Conservation (phyloP, 2,329 filamentous ascomycete genomes). For the Penicillium sp. region DNA sequence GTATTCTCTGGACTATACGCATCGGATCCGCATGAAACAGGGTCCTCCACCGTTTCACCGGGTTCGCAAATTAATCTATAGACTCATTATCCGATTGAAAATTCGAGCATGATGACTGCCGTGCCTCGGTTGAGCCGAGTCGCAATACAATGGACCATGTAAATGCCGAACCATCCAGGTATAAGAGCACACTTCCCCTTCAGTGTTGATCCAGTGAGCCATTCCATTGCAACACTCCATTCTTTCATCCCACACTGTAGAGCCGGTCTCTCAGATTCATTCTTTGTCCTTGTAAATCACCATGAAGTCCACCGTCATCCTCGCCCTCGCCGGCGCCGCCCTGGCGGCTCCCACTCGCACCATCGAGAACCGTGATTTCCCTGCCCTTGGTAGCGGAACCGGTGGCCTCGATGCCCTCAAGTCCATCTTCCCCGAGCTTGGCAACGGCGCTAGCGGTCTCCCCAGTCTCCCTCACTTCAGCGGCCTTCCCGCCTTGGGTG, state of each 20-base stretch:
- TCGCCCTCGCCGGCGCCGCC: slow-evolving; percentile 24
- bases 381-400: slow-evolving; percentile 9
- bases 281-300: not conserved
- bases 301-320: slow-evolving; percentile 27
- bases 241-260: slow-evolving; percentile 1
- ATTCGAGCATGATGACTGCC: not conserved
- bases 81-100: not conserved
- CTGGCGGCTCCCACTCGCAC: slow-evolving; percentile 29
- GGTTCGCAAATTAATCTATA: not conserved
- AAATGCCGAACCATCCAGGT: not conserved
- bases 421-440: slow-evolving; percentile 5
- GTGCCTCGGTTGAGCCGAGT: not conserved
- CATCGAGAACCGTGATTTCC: slow-evolving; percentile 25
- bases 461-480: not conserved
- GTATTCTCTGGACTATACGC: not conserved
- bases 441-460: not conserved
- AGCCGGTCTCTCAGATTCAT: slow-evolving; percentile 19
- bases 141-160: not conserved
- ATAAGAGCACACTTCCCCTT: not conserved
- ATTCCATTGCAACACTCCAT: not conserved
- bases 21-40: not conserved
- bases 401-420: slow-evolving; percentile 10
- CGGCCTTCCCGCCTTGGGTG: not conserved
- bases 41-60: not conserved
- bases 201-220: not conserved